A percentile compares a stretch with the other conserved stretches of the same genome.
phyloP scores from a whole-genome alignment of 768 basidiomycete species.

The Austroboletus festivus region DNA sequence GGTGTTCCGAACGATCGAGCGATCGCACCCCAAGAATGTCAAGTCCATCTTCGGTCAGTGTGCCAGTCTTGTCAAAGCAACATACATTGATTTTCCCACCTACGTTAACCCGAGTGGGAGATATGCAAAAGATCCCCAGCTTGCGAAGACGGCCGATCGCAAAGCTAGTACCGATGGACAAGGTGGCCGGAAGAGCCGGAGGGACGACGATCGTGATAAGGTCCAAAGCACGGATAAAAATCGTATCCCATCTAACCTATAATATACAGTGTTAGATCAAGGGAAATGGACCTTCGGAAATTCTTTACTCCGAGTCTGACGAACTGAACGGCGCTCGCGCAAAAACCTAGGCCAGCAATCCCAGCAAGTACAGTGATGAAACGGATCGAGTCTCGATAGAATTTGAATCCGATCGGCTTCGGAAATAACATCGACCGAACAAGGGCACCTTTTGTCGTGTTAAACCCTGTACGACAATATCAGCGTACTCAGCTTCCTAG shows the following conservation, averaged over 20 bases:
- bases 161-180: conserved; percentile 97
- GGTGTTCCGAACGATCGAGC: conserved; percentile 68
- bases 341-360: conserved; percentile 90
- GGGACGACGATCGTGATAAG: conserved; percentile 97
- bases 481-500: neutral
- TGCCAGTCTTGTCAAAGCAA: conserved; percentile 99
- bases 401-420: conserved; percentile 98
- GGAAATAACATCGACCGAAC: conserved; percentile 98
- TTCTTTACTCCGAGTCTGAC: conserved; percentile 73
- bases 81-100: conserved; percentile 95
- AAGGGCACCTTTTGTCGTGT: conserved; percentile 95
- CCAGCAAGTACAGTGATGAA: conserved; percentile 91
- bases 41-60: conserved; percentile 94
- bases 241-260: conserved; percentile 87
- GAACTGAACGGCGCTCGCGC: conserved; percentile 89
- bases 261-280: conserved; percentile 1
- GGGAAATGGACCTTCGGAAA: neutral
- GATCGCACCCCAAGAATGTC: conserved; percentile 94
- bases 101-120: conserved; percentile 92
- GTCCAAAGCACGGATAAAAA: conserved; percentile 88
- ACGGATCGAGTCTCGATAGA: conserved; percentile 87
- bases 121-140: conserved; percentile 90
- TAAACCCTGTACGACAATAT: conserved; percentile 63
- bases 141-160: conserved; percentile 86
- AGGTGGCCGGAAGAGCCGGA: conserved; percentile 92